phyloP scores from a whole-genome alignment of 2,329 filamentous ascomycete species.

The Calcarisporium arbuscula region DNA sequence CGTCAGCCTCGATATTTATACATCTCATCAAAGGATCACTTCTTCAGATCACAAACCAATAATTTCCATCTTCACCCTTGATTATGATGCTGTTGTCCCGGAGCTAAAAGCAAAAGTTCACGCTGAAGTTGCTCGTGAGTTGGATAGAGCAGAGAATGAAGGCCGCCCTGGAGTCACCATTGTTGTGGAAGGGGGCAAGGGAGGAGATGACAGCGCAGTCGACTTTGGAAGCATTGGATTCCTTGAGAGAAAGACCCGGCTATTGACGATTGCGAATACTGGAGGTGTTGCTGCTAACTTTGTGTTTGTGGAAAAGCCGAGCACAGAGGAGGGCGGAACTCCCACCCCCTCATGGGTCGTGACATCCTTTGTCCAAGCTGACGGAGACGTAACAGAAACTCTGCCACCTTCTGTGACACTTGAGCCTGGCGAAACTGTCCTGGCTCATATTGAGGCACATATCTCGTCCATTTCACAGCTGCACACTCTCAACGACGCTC shows the following conservation, averaged over 20 bases:
- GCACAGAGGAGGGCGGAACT: conserved; percentile 35
- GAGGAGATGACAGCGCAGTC: conserved; percentile 49
- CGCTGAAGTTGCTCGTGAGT: conserved; percentile 76
- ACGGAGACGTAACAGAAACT: conserved; percentile 22
- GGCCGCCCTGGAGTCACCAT: conserved; percentile 75
- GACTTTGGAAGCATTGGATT: conserved; percentile 75
- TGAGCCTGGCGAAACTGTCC: conserved; percentile 77
- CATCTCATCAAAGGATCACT: conserved; percentile 79
- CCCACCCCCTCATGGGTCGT: conserved; percentile 59
- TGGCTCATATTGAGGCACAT: conserved; percentile 60
- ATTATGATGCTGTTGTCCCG: conserved; percentile 80
- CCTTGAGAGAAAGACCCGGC: conserved; percentile 56
- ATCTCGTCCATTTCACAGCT: conserved; percentile 60
- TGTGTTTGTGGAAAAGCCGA: conserved; percentile 69
- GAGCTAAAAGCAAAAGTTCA: conserved; percentile 79
- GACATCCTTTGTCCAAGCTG: conserved; percentile 51
- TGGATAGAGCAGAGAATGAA: conserved; percentile 91
- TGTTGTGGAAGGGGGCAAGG: conserved; percentile 58
- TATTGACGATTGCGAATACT: conserved; percentile 86
- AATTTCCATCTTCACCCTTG: conserved; percentile 72
- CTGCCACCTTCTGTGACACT: conserved; percentile 55
- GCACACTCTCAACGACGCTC: conserved; percentile 64
- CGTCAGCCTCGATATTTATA: conserved; percentile 61
- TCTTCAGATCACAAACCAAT: conserved; percentile 97
- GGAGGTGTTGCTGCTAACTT: conserved; percentile 75